These are phyloP conservation scores for Apium graveolens DNA, from an alignment of 129 eudicot species.

Conservation along the genomic window DNA sequence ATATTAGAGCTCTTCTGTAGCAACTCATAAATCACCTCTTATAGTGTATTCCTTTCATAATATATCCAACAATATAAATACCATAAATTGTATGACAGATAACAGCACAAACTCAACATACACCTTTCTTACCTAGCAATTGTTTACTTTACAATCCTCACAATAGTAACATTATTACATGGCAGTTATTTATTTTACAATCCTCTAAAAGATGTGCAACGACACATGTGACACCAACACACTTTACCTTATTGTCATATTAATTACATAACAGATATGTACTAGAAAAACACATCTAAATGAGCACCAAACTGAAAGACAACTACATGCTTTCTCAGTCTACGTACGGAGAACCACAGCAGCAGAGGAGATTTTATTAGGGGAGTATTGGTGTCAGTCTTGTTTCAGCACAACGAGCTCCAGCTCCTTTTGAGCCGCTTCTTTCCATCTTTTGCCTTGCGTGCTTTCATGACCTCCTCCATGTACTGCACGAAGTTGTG, in stretches of 20 bases:
- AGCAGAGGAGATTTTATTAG: neutral
- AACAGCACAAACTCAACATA: too few species aligned
- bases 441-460: slow-evolving; percentile 29
- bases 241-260: neutral
- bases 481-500: slow-evolving; percentile 17
- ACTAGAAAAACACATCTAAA: neutral
- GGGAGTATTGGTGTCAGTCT: neutral
- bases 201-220: neutral
- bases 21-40: too few species aligned
- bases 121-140: too few species aligned
- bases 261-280: too few species aligned
- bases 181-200: neutral
- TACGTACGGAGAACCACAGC: neutral
- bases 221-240: neutral
- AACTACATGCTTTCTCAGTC: neutral
- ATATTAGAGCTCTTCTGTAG: too few species aligned
- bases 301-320: neutral
- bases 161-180: neutral
- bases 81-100: too few species aligned
- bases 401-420: slow-evolving; percentile 41
- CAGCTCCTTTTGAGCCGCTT: slow-evolving; percentile 43
- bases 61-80: too few species aligned
- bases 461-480: slow-evolving; percentile 38
- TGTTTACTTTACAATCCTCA: too few species aligned
- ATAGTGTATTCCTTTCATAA: too few species aligned